A percentile compares a stretch with the other conserved stretches of the same genome.
phyloP scores from a whole-genome alignment of 768 basidiomycete species.

The Neoboletus brunneissimus region DNA sequence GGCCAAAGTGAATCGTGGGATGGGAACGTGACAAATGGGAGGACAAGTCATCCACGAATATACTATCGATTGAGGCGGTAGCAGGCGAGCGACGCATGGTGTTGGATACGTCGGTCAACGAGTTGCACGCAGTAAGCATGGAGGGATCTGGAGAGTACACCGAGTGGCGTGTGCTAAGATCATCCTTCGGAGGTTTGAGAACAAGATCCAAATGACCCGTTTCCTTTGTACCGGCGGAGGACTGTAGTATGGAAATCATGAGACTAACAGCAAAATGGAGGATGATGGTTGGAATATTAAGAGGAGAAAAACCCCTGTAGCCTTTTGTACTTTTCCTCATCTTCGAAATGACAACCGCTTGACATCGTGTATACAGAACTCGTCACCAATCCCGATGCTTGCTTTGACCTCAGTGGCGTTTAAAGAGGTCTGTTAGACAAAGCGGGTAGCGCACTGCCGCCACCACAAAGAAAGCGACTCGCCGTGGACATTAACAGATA shows the following conservation, averaged over 20 bases:
- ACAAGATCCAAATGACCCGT: neutral
- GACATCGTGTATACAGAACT: slow-evolving; percentile 5
- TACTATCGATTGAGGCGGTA: neutral
- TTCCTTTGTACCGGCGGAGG: slow-evolving; percentile 1
- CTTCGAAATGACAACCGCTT: slow-evolving; percentile 8
- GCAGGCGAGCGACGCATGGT: neutral
- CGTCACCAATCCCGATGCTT: neutral
- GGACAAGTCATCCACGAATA: neutral
- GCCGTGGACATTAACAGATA: slow-evolving; percentile 5
- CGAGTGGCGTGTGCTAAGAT: slow-evolving; percentile 8
- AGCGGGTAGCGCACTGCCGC: slow-evolving; percentile 15
- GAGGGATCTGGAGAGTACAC: slow-evolving; percentile 10
- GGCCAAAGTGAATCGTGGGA: slow-evolving; percentile 9
- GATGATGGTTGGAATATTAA: neutral
- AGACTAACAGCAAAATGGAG: neutral
- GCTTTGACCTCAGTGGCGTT: slow-evolving; percentile 21
- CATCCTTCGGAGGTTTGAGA: neutral
- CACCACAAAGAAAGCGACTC: slow-evolving; percentile 14
- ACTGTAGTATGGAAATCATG: slow-evolving; percentile 7
- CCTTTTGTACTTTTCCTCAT: slow-evolving; percentile 20
- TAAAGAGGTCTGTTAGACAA: slow-evolving; percentile 15
- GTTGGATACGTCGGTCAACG: slow-evolving; percentile 10
- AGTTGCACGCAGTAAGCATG: slow-evolving; percentile 3
- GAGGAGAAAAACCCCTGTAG: neutral
- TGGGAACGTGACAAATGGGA: slow-evolving; percentile 8